Percentiles rank a stretch among this genome's conserved stretches.
Conservation (phyloP, 1,284 basidiomycete species). For the Boletus smithii region DNA sequence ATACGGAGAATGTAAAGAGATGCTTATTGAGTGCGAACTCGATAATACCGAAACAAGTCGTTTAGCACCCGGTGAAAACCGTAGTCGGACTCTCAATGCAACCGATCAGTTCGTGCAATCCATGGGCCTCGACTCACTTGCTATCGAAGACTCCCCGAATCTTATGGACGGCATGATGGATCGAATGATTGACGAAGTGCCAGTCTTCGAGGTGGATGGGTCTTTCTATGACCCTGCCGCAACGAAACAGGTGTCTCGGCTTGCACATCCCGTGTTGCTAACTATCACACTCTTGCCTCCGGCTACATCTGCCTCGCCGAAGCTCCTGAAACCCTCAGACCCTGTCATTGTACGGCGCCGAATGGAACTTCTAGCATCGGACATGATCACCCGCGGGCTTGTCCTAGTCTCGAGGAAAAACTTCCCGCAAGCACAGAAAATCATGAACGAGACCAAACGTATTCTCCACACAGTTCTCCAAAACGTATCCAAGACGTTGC, state of each 20-base stretch:
- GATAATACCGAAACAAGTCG: constrained; percentile 65
- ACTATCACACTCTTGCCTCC: constrained; percentile 82
- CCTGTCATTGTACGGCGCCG: constrained; percentile 85
- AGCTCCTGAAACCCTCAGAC: constrained; percentile 60
- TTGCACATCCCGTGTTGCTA: constrained; percentile 84
- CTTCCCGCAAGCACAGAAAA: constrained; percentile 80
- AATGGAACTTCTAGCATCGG: constrained; percentile 89
- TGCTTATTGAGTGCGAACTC: constrained; percentile 90
- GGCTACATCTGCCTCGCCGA: constrained; percentile 38
- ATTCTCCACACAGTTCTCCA: constrained; percentile 83
- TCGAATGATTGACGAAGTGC: constrained; percentile 89
- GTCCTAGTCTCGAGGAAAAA: constrained; percentile 87
- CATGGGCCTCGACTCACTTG: constrained; percentile 71
- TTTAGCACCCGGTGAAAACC: constrained; percentile 17
- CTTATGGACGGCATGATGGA: constrained; percentile 85
- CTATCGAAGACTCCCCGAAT: constrained; percentile 66
- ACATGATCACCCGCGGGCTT: constrained; percentile 92
- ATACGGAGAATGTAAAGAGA: constrained; percentile 90
- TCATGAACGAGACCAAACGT: constrained; percentile 84
- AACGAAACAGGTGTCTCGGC: constrained; percentile 74
- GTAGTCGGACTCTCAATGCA: constrained; percentile 53
- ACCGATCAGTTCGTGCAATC: constrained; percentile 79
- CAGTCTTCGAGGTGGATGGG: constrained; percentile 88
- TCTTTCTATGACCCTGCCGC: constrained; percentile 88
- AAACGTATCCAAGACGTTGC: constrained; percentile 69